Evolutionary conservation across 306 rosid genomes (phyloP), one percentile per base, ranked within the genome.

Genomic region (Medicago lupulina): DNA sequence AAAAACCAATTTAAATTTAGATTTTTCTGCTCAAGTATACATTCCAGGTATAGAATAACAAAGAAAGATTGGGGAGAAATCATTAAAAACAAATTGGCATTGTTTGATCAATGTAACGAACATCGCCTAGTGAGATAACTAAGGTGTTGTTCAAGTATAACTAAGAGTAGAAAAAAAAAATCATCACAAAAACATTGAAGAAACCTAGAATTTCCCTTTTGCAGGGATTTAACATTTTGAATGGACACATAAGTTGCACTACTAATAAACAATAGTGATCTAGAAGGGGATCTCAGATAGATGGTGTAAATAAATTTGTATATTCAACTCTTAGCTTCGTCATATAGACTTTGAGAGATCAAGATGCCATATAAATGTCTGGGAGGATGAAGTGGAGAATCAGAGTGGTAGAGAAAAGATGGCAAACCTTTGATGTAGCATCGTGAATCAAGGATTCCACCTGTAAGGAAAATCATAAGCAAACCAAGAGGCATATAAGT

Each of bases 371-470:
- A 34, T 4, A 54, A 73, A 49, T 7, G 25, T 66, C 16, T 1
- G n/a, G 6, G 19, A 72, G 28, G 13, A 28, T 68, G 21, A 69
- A 55, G 40, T 23, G 2, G 70, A 76, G 71, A 76, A 67, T 53
- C 62, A 79, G 17, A 72, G 66, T 11, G 31, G 59, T 18, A 55
- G 69, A 76, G 74, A 70, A 47, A 67, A 79, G 77, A 73, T 46
- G 71, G 84, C 93, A 83, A 83, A 95, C 97, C 97, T 95, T 92
- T 55, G 96, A 83, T 64, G 85, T 82, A 65, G 97, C 99, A 90
- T 95, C 99, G 47, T 83, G 77, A 82, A 95, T 58, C 76, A 92
- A 84, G 73, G 91, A 84, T 38, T 90, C 99, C 62, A 95, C 97
- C 99, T 95, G 84, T 36, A 81, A 69, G 58, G 9, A 82, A 81